Base-by-base conservation (phyloP, 306 rosid genomes). In the Argentina anserina region DNA sequence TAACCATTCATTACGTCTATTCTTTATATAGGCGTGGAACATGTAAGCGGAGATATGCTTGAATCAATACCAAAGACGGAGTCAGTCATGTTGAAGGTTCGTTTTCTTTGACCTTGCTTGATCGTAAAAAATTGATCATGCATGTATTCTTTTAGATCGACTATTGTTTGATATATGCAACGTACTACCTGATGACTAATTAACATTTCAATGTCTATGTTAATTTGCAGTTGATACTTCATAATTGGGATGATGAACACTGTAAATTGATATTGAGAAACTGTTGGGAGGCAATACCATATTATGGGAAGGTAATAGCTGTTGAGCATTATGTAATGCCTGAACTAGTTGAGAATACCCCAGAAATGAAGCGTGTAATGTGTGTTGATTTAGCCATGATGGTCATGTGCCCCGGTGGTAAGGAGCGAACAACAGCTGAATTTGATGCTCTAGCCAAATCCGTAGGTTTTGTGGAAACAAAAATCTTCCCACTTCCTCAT, bases 21-120 rank as follows among this genome's bases (percentile, higher is more conserved):
- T n/a, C 7, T 2, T 7, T 42, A 26, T n/a, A 10, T 17, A 69
- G 75, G 64, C 46, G 59, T 68, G 59, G 29, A 69, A 49, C 70
- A 69, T 43, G 31, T 13, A 1, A 43, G 52, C 12, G 70, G 80
- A 46, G 65, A 59, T 68, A 69, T 76, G 80, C 69, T 76, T 59
- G 52, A 21, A 28, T 33, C 52, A 0, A 58, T 76, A 43, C 80
- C 74, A 2, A 59, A 18, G 5, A 36, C 70, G 9, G 61, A 69
- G 10, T 23, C 75, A 8, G 46, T 76, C 50, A 68, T 76, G 68
- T 9, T 68, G 67, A 59, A 9, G 75, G 70, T 68, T 13, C 2
- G 49, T 34, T 5, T 56, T 56, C 62, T 21, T 14, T 43, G 1
- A 45, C 4, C 17, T 45, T 0, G 41, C 34, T 33, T 33, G 41